Conservation (phyloP, 176 grass and related monocot genomes). For the Areca catechu region DNA sequence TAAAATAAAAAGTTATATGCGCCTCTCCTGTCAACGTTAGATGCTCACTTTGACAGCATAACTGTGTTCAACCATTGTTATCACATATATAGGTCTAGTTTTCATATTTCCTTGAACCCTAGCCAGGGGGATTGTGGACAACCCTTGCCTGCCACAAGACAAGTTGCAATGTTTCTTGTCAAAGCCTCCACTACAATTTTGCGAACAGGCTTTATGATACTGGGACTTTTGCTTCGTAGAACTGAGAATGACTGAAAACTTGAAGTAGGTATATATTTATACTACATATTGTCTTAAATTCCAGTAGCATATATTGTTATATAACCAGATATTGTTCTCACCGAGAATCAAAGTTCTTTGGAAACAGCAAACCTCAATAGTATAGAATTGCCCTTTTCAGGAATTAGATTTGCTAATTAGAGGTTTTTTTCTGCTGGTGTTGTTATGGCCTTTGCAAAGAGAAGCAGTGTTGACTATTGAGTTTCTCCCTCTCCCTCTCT, state of each 20-base stretch:
- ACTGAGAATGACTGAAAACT: background rate
- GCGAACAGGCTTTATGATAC: background rate
- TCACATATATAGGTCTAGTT: background rate
- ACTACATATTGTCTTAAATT: too few relatives aligned
- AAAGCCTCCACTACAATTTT: background rate
- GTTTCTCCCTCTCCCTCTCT: too few relatives aligned
- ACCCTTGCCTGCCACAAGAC: background rate
- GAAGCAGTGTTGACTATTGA: background rate
- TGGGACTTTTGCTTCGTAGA: constrained; percentile 1
- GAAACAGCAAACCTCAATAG: background rate
- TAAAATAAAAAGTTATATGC: background rate
- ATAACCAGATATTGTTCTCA: background rate
- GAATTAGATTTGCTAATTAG: background rate
- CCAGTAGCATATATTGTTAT: too few relatives aligned
- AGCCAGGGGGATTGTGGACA: too few relatives aligned
- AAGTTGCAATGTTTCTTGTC: too few relatives aligned
- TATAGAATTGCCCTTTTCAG: background rate
- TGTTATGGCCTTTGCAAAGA: background rate
- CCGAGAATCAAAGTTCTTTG: background rate
- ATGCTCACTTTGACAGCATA: too few relatives aligned
- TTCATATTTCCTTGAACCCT: constrained; percentile 1
- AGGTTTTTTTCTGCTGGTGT: background rate
- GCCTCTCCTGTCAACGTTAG: too few relatives aligned
- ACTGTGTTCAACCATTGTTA: too few relatives aligned
- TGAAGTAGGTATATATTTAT: background rate